Evolutionary conservation across 2,329 filamentous ascomycete genomes (phyloP).

Genomic region (Neonectria ditissima): DNA sequence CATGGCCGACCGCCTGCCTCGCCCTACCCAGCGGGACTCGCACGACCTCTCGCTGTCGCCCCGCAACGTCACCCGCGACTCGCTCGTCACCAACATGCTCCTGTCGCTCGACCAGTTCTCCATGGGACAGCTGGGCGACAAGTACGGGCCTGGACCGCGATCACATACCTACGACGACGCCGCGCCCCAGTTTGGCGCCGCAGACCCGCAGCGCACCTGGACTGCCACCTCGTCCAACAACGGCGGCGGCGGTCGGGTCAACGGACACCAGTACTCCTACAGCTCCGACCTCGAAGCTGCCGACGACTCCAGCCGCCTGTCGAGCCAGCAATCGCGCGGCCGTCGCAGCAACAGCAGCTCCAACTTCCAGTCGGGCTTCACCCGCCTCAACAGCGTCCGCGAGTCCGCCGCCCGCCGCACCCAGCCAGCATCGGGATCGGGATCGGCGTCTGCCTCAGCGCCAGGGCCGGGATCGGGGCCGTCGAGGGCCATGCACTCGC

Average conservation of each 20-base stretch:
- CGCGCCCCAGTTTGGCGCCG: conserved; percentile 40
- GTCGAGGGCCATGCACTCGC: conserved; percentile 59
- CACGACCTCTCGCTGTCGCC: conserved; percentile 88
- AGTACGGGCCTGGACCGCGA: conserved; percentile 40
- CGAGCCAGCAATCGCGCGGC: conserved; percentile 61
- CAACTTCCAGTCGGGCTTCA: conserved; percentile 71
- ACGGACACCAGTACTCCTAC: conserved; percentile 62
- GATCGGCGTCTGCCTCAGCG: no score
- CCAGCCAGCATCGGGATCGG: conserved; percentile 38
- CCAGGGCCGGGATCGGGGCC: conserved; percentile 44
- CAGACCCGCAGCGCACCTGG: conserved; percentile 52
- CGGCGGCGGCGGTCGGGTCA: conserved; percentile 40
- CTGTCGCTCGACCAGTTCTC: conserved; percentile 89
- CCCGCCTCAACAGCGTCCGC: conserved; percentile 73
- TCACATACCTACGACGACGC: conserved; percentile 46
- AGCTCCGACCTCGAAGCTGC: conserved; percentile 70
- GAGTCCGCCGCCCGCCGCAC: conserved; percentile 53
- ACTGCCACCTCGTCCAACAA: conserved; percentile 40
- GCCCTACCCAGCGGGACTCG: conserved; percentile 67
- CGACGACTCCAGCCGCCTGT: conserved; percentile 66
- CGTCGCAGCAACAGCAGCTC: conserved; percentile 86
- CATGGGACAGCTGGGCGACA: conserved; percentile 56
- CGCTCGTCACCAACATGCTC: conserved; percentile 95
- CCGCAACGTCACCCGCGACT: conserved; percentile 83
- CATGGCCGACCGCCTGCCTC: conserved; percentile 43